A percentile compares a stretch with the other conserved stretches of the same genome.
phyloP scores from a whole-genome alignment of 306 rosid genomes.

The Cotoneaster glaucophyllus region DNA sequence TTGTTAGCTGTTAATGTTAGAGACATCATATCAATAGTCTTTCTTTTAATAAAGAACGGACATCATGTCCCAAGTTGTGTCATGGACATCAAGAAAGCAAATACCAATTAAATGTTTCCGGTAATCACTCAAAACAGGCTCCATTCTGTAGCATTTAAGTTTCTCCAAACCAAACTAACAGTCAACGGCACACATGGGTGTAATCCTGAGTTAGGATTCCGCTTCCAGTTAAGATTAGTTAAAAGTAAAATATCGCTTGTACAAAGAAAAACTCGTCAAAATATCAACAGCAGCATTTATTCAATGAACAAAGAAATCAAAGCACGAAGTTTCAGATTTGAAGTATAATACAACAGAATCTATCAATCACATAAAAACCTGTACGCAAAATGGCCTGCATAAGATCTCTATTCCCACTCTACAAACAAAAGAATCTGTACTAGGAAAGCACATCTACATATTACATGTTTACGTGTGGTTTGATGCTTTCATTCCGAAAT shows the following conservation, averaged over 20 bases:
- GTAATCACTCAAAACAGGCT: not conserved
- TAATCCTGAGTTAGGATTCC: not conserved
- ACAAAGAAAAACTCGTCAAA: not conserved
- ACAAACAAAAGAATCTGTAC: slow-evolving; percentile 13
- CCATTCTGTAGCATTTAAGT: not conserved
- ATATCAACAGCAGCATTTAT: not conserved
- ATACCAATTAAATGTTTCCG: not conserved
- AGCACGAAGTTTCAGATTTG: not conserved
- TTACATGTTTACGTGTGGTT: slow-evolving; percentile 5
- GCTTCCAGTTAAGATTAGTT: not conserved
- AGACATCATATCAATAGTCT: not conserved
- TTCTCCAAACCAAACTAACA: not conserved
- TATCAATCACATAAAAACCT: not conserved
- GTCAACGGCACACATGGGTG: not conserved
- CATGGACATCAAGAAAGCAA: not conserved
- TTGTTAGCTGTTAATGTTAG: not conserved
- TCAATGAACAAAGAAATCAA: not conserved
- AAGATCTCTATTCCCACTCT: not conserved
- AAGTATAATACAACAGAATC: not conserved
- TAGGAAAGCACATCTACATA: slow-evolving; percentile 7
- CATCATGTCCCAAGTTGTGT: not conserved
- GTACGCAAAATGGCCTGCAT: not conserved
- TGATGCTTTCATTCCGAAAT: slow-evolving; percentile 30
- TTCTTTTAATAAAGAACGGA: too few relatives aligned
- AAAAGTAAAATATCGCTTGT: not conserved